Base-by-base conservation (phyloP, 176 grass and related monocot species). In the Calamus simplicifolius region DNA sequence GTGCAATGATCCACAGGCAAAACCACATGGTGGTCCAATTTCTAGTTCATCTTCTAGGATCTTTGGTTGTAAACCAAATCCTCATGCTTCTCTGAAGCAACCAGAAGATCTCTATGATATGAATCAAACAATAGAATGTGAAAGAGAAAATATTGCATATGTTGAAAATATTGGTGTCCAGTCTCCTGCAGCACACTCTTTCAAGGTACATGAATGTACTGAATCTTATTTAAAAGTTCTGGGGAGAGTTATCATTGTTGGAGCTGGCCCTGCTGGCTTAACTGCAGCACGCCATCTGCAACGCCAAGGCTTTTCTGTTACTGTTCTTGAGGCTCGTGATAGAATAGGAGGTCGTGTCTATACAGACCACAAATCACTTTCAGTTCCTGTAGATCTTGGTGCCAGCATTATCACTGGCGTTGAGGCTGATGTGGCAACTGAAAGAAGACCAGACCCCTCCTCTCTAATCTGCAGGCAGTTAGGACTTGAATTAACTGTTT, bases 351-450 rank as follows among this genome's bases (percentile, higher is more conserved):
- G 93, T 25, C 93, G 93, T 64, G 93, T 98, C 57, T 77, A 81
- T 64, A 98, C 93, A 72, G 93, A 98, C 73, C 69, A 60, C 18
- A 60, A 66, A 29, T 98, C 93, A 18, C 93, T 98, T 63, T 98
- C 93, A 63, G 87, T 98, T 69, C 93, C 93, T 59, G 88, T 98
- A 2, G 93, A 98, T 98, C 75, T 98, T 75, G 93, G 93, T 88
- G 93, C 93, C 71, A 98, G 93, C 70, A 98, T 98, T 73, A 98
- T 98, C 60, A 98, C 93, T 15, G 93, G 93, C 61, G 76, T 98
- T 26, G 84, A 98, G 63, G 93, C 87, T 78, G 93, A 98, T 77
- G 73, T 98, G 63, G 84, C 84, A 63, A 92, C 93, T 58, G 93
- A 98, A 80, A 82, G 93, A 85, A 83, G 79, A 56, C 76, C 93